Conservation (phyloP, 345 rosid genomes). For the Melaleuca quinquenervia region DNA sequence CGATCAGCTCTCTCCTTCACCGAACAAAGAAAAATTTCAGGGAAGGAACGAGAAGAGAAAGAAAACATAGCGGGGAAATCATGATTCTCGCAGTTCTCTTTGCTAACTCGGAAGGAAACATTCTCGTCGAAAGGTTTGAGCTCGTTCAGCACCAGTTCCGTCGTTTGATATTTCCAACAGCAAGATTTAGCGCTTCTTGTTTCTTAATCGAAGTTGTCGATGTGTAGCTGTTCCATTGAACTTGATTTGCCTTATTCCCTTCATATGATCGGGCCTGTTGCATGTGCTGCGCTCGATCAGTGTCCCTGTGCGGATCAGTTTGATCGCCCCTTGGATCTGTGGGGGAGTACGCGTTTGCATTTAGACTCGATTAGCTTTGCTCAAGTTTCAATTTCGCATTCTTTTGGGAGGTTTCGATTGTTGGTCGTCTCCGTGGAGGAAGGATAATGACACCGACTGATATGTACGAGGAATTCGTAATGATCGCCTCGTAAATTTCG, state of each 20-base stretch:
- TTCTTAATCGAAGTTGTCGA: neutral
- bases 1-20: neutral
- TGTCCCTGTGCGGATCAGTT: neutral
- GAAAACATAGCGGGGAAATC: neutral
- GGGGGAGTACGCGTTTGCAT: neutral
- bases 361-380: neutral
- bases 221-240: neutral
- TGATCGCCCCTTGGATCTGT: neutral
- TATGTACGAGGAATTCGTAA: neutral
- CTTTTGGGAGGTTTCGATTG: neutral
- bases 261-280: neutral
- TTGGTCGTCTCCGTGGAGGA: neutral
- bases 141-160: neutral
- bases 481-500: neutral
- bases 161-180: neutral
- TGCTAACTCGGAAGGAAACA: constrained; percentile 61
- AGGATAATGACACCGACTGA: neutral
- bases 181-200: neutral
- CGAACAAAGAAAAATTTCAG: neutral
- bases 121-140: constrained; percentile 51
- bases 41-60: neutral
- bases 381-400: neutral
- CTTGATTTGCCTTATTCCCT: neutral
- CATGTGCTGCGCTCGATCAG: neutral
- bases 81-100: constrained; percentile 68